A percentile compares a stretch with the other conserved stretches of the same genome.
Evolutionary conservation across 768 basidiomycete genomes (phyloP).

Genomic region (Termitomyces sp.): DNA sequence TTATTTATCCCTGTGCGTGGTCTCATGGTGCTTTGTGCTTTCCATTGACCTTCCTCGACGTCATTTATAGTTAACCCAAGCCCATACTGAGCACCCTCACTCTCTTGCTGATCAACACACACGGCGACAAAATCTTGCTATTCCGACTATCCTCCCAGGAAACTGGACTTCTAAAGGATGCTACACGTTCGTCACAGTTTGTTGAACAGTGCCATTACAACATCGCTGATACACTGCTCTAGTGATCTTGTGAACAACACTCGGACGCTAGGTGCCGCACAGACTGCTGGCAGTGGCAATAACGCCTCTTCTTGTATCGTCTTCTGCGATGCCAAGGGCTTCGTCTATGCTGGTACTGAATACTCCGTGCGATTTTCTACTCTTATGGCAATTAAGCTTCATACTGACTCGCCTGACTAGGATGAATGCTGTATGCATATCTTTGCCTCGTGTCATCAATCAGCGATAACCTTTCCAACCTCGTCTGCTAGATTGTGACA

Average conservation of each 20-base stretch:
- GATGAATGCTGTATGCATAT: conserved; percentile 52
- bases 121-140: conserved; percentile 22
- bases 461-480: neutral
- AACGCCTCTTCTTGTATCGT: conserved; percentile 52
- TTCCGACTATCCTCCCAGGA: conserved; percentile 43
- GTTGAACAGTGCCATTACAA: neutral
- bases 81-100: conserved; percentile 22
- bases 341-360: conserved; percentile 69
- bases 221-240: conserved; percentile 3
- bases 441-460: conserved; percentile 8
- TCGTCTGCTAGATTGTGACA: conserved; percentile 54
- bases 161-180: conserved; percentile 61
- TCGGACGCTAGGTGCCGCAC: conserved; percentile 54
- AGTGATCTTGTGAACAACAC: conserved; percentile 51
- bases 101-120: conserved; percentile 14
- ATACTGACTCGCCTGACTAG: conserved; percentile 8
- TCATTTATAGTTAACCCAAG: conserved; percentile 20
- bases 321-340: conserved; percentile 45
- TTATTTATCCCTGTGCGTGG: conserved; percentile 36
- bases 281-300: conserved; percentile 50
- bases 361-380: conserved; percentile 30
- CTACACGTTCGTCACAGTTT: conserved; percentile 43
- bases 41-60: neutral
- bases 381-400: neutral
- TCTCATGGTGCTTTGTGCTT: conserved; percentile 2